Evolutionary conservation across 768 basidiomycete species (phyloP).

Genomic region (Vishniacozyma victoriae): DNA sequence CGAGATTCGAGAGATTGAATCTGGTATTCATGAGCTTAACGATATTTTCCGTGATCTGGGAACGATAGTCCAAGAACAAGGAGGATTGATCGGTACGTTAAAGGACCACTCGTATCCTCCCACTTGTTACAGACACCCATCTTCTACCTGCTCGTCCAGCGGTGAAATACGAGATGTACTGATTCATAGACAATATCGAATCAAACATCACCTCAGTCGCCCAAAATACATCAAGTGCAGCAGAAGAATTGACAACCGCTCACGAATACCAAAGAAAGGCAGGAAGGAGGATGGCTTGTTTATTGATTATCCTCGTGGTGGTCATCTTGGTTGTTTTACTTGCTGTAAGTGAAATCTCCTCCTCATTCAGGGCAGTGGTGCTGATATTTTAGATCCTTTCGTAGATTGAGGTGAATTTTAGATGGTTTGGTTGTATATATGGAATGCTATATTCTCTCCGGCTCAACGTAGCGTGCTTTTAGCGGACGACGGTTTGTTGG

Average conservation of each 20-base stretch:
- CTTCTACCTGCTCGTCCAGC: background rate
- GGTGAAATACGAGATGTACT: background rate
- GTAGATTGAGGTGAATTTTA: too few species aligned
- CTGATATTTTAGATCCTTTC: too few species aligned
- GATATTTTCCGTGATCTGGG: conserved; percentile 97
- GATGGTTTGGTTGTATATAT: too few species aligned
- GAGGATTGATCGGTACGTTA: conserved; percentile 81
- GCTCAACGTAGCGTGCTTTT: too few species aligned
- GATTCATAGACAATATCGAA: conserved; percentile 90
- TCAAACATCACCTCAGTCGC: conserved; percentile 83
- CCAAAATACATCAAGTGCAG: conserved; percentile 71
- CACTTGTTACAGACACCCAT: too few species aligned
- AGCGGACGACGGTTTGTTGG: too few species aligned
- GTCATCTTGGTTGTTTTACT: conserved; percentile 84
- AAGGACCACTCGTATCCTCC: background rate
- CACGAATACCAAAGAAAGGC: conserved; percentile 92
- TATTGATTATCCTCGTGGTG: conserved; percentile 78
- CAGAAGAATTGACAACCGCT: conserved; percentile 79
- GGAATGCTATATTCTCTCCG: too few species aligned
- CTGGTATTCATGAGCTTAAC: conserved; percentile 88
- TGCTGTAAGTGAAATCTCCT: too few species aligned
- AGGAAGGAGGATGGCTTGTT: conserved; percentile 78
- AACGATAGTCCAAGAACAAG: conserved; percentile 89
- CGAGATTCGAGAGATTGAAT: conserved; percentile 94
- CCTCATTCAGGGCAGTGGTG: too few species aligned